Evolutionary conservation across 129 eudicot species (phyloP).

Genomic region (Tagetes erecta): DNA sequence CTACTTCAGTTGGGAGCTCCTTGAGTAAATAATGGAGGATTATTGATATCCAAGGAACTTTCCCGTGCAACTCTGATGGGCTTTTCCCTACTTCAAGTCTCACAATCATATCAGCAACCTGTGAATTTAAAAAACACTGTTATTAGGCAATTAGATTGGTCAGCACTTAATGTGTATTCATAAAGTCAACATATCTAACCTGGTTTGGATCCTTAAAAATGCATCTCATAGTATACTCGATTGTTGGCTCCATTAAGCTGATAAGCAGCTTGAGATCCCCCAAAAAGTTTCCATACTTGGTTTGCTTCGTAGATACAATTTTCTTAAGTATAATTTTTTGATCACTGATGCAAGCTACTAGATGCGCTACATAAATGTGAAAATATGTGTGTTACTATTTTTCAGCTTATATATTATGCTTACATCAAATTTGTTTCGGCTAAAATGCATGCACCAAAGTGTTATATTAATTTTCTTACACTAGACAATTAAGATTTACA

Average conservation of each 20-base stretch:
- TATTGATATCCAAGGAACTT: conserved; percentile 55
- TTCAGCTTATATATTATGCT: conserved; percentile 23
- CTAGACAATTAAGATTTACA: background rate
- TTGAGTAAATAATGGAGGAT: conserved; percentile 68
- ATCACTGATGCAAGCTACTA: conserved; percentile 62
- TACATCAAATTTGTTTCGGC: background rate
- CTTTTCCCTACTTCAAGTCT: conserved; percentile 54
- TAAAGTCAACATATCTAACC: conserved; percentile 40
- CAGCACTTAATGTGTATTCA: background rate
- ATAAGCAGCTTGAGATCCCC: conserved; percentile 48
- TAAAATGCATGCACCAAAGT: background rate
- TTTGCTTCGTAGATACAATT: conserved; percentile 41
- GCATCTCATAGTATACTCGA: conserved; percentile 70
- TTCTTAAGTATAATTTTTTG: conserved; percentile 39
- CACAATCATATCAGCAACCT: conserved; percentile 49
- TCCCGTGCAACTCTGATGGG: conserved; percentile 38
- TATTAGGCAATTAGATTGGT: background rate
- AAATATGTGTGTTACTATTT: conserved; percentile 8
- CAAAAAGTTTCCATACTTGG: conserved; percentile 32
- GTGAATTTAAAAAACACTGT: conserved; percentile 29
- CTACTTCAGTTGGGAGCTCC: conserved; percentile 63
- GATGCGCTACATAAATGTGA: conserved; percentile 46
- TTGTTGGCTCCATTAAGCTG: conserved; percentile 72
- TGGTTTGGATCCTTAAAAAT: conserved; percentile 53
- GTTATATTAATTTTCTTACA: background rate